Percentiles rank a stretch among this genome's conserved stretches.
Evolutionary conservation across 2,329 filamentous ascomycete species (phyloP).

Genomic region (Alternaria brassicae): DNA sequence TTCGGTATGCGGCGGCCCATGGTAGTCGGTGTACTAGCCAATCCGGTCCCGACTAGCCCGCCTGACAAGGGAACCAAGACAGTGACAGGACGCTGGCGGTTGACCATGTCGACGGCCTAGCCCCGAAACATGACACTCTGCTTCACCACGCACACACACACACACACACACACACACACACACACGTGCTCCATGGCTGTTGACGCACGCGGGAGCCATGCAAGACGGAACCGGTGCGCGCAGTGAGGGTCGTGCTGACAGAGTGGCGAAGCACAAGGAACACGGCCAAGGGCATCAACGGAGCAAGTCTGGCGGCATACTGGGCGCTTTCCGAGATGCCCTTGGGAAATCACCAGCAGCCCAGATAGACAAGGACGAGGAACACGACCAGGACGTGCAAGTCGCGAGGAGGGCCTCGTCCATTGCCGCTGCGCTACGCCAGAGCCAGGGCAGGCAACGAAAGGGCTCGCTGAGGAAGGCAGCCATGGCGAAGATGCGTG

Average conservation of each 20-base stretch:
- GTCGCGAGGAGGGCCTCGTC: constrained; percentile 28
- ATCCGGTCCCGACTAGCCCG: constrained; percentile 24
- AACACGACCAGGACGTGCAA: constrained; percentile 40
- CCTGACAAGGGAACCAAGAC: constrained; percentile 23
- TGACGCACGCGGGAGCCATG: constrained; percentile 27
- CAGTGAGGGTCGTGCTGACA: background rate
- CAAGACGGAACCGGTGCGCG: constrained; percentile 24
- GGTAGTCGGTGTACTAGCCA: constrained; percentile 23
- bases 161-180: too few species aligned
- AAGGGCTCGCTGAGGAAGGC: constrained; percentile 88
- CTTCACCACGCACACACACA: too few species aligned
- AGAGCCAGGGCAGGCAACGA: constrained; percentile 67
- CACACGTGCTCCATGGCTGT: constrained; percentile 20
- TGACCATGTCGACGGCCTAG: constrained; percentile 17
- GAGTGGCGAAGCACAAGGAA: constrained; percentile 3
- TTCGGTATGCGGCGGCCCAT: constrained; percentile 30
- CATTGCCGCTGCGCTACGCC: constrained; percentile 52
- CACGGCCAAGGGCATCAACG: constrained; percentile 43
- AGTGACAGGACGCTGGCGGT: constrained; percentile 14
- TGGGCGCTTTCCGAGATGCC: constrained; percentile 59
- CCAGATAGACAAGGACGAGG: constrained; percentile 26
- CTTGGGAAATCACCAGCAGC: constrained; percentile 39
- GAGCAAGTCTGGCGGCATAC: constrained; percentile 68
- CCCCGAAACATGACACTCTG: constrained; percentile 27
- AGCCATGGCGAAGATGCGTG: constrained; percentile 69